Conservation (phyloP, 1,139 yeast genomes). For the Entelexis paramagnoliae region DNA sequence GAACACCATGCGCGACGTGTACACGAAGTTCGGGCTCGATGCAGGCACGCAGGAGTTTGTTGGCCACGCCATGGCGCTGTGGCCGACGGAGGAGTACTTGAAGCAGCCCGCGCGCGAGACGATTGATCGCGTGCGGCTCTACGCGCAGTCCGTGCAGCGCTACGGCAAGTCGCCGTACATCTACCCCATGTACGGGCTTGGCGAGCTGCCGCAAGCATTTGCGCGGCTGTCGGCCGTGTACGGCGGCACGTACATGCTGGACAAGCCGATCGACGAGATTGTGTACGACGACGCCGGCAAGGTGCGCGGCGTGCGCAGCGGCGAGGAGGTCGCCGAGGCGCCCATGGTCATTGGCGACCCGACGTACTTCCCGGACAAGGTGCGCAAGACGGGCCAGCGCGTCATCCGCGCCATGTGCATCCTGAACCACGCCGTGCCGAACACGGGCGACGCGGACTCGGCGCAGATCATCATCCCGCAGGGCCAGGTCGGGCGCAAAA, state of each 20-base stretch:
- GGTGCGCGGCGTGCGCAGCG: slow-evolving; percentile 78
- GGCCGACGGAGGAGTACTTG: slow-evolving; percentile 86
- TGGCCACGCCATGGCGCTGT: slow-evolving; percentile 98
- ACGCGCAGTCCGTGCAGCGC: slow-evolving; percentile 83
- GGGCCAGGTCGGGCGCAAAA: slow-evolving; percentile 85
- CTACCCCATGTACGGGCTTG: slow-evolving; percentile 92
- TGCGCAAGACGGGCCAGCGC: slow-evolving; percentile 69
- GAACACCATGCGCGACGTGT: slow-evolving; percentile 87
- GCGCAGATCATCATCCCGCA: slow-evolving; percentile 93
- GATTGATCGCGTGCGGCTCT: slow-evolving; percentile 72
- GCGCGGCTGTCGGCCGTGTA: slow-evolving; percentile 94
- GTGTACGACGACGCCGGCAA: slow-evolving; percentile 58
- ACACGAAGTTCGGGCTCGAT: slow-evolving; percentile 81
- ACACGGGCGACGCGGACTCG: slow-evolving; percentile 75
- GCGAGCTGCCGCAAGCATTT: slow-evolving; percentile 97
- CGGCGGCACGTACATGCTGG: slow-evolving; percentile 98
- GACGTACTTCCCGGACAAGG: slow-evolving; percentile 90
- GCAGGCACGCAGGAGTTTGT: slow-evolving; percentile 90
- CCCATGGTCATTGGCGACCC: slow-evolving; percentile 97
- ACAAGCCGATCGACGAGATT: slow-evolving; percentile 87
- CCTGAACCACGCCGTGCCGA: slow-evolving; percentile 79
- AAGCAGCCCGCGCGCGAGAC: slow-evolving; percentile 88
- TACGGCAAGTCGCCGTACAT: slow-evolving; percentile 95
- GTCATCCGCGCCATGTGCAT: slow-evolving; percentile 94
- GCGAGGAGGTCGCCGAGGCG: slow-evolving; percentile 85